Evolutionary conservation across 2,329 filamentous ascomycete genomes (phyloP), one percentile per base, ranked within the genome.

Genomic region (Tolypocladium ovalisporum): DNA sequence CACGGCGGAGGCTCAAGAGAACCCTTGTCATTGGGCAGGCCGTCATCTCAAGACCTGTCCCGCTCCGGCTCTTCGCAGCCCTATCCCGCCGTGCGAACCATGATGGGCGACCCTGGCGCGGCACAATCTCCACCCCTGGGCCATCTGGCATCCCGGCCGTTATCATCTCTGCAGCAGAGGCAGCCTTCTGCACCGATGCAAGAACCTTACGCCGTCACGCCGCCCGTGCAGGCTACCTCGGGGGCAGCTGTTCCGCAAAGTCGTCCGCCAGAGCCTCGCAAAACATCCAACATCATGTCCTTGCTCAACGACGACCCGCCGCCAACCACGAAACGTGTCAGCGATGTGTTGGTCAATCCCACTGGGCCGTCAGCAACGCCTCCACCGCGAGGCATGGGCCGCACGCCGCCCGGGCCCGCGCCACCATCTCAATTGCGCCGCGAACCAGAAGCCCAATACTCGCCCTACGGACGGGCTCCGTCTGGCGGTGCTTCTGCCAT

Each of bases 221-320:
- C 68, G 22, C 63, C 70, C 52, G 65, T 66, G 40, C 61, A 70
- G 42, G 56, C 62, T 34, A 64, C 68, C 15, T 66, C 70, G n/a
- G 62, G 67, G 34, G 65, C 68, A 19, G 62, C 60, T 5, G 62
- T 66, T n/a, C 71, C 72, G 3, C 73, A 73, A 10, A 68, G 75
- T 27, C 69, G 75, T 34, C 69, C 75, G 42, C 67, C 78, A 2
- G 79, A 81, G 62, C 71, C 71, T 52, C 76, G 79, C n/a, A 86
- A 85, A 71, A 84, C 78, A 9, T 85, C 82, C 17, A 86, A 74
- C 61, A 77, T 87, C 60, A 84, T 85, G 78, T 81, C 82, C 0
- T 68, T 87, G 59, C 73, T 87, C 3, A 85, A 85, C 62, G 81
- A 85, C 60, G 83, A 85, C 56, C 76, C 78, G 9, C 72, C 72